Evolutionary conservation across 768 basidiomycete genomes (phyloP).

Genomic region (Mycena amicta): DNA sequence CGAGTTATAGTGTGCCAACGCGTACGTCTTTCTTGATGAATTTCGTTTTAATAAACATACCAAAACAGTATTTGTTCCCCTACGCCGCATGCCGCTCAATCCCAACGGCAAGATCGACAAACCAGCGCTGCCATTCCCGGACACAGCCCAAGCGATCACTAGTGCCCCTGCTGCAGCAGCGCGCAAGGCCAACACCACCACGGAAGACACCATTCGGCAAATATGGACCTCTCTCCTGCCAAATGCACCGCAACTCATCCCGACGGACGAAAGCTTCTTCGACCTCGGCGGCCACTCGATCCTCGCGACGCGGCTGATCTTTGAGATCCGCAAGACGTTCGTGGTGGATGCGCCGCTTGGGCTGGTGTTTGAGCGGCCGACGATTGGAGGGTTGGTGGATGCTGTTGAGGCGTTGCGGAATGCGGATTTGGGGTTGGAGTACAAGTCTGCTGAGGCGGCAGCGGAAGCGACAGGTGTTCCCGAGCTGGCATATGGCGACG

Average conservation of each 20-base stretch:
- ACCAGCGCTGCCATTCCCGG: constrained; percentile 96
- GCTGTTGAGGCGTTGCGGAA: constrained; percentile 77
- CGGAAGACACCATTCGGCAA: constrained; percentile 77
- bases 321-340: constrained; percentile 92
- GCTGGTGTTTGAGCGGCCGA: constrained; percentile 89
- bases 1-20: constrained; percentile 91
- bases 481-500: constrained; percentile 71
- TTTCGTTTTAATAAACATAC: constrained; percentile 1
- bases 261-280: constrained; percentile 94
- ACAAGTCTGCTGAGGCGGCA: constrained; percentile 29
- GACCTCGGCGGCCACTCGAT: constrained; percentile 99
- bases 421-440: constrained; percentile 76
- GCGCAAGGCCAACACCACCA: constrained; percentile 57
- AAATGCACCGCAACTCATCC: constrained; percentile 73
- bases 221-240: constrained; percentile 87
- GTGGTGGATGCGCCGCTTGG: constrained; percentile 90
- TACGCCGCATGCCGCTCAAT: constrained; percentile 94
- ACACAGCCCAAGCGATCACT: constrained; percentile 73
- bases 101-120: constrained; percentile 99
- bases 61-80: constrained; percentile 83
- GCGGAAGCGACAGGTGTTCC: constrained; percentile 25
- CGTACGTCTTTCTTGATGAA: constrained; percentile 50
- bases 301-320: constrained; percentile 94
- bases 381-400: constrained; percentile 72
- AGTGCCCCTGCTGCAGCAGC: constrained; percentile 38